Conservation (phyloP, 371 early-diverging fungal genomes). For the Circinella umbellata region DNA sequence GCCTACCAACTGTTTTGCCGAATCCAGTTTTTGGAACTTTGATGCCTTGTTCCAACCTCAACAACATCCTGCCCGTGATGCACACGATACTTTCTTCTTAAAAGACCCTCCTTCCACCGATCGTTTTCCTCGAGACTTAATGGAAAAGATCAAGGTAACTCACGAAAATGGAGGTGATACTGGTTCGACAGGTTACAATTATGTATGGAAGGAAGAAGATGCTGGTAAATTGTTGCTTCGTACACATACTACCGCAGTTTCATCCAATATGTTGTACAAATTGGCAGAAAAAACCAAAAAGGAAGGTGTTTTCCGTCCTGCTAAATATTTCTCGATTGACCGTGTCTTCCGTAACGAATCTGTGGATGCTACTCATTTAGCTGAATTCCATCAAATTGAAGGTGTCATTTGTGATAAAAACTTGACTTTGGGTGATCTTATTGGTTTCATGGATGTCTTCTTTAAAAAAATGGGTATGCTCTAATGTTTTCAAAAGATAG, state of each 20-base stretch:
- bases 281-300: conserved; percentile 84
- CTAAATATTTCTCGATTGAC: conserved; percentile 99
- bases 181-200: conserved; percentile 96
- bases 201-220: conserved; percentile 94
- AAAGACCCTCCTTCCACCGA: conserved; percentile 83
- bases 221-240: conserved; percentile 96
- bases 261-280: conserved; percentile 92
- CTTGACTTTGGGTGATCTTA: conserved; percentile 96
- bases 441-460: conserved; percentile 97
- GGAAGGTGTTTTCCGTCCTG: conserved; percentile 80
- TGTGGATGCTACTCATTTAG: conserved; percentile 99
- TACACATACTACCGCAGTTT: conserved; percentile 99
- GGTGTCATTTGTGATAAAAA: conserved; percentile 98
- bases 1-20: conserved; percentile 98
- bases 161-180: conserved; percentile 96
- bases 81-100: conserved; percentile 99
- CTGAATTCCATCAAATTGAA: conserved; percentile 99
- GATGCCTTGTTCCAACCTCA: conserved; percentile 99
- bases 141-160: conserved; percentile 91
- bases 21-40: conserved; percentile 99
- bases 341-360: conserved; percentile 99
- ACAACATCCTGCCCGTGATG: conserved; percentile 99
- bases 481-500: background rate
- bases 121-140: conserved; percentile 85
- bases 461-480: conserved; percentile 94